phyloP scores from a whole-genome alignment of 2,329 filamentous ascomycete genomes.

The Pseudogymnoascus sp. region DNA sequence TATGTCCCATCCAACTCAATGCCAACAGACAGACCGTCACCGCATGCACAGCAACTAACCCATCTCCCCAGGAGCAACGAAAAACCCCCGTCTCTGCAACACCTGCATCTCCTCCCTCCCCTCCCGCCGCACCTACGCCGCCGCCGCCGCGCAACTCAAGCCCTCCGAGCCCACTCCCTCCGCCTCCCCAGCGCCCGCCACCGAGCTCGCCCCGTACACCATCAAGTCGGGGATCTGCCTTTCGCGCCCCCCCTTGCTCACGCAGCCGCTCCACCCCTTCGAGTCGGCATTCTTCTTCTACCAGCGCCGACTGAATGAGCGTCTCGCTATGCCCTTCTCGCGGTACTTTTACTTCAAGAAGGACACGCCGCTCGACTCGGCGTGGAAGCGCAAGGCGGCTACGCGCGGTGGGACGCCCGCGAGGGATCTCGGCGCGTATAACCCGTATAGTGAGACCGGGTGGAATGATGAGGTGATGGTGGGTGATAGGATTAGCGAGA shows the following conservation, averaged over 20 bases:
- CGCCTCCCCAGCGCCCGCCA: constrained; percentile 14
- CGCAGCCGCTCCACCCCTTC: constrained; percentile 74
- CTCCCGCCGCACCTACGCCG: constrained; percentile 21
- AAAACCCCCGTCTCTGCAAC: constrained; percentile 23
- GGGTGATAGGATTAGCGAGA: constrained; percentile 58
- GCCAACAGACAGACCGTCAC: background rate
- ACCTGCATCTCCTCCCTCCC: constrained; percentile 18
- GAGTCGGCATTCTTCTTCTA: constrained; percentile 94
- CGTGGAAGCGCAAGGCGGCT: constrained; percentile 81
- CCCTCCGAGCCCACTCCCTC: constrained; percentile 19
- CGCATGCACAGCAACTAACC: background rate
- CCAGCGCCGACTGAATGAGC: constrained; percentile 93
- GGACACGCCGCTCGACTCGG: constrained; percentile 72
- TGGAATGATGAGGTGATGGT: constrained; percentile 91
- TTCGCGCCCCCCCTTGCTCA: constrained; percentile 80
- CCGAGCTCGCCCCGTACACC: constrained; percentile 28
- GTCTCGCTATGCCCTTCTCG: constrained; percentile 77
- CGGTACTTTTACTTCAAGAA: constrained; percentile 93
- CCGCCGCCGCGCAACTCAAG: constrained; percentile 24
- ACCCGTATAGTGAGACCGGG: constrained; percentile 58
- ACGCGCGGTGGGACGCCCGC: constrained; percentile 66
- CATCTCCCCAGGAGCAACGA: constrained; percentile 20
- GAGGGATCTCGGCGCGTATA: constrained; percentile 79
- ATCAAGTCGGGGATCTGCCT: constrained; percentile 67
- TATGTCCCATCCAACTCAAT: constrained; percentile 29